These are phyloP conservation scores for Anthracocystis panici-leucophaei DNA, from an alignment of 1,284 basidiomycete genomes.

Conservation along the genomic window DNA sequence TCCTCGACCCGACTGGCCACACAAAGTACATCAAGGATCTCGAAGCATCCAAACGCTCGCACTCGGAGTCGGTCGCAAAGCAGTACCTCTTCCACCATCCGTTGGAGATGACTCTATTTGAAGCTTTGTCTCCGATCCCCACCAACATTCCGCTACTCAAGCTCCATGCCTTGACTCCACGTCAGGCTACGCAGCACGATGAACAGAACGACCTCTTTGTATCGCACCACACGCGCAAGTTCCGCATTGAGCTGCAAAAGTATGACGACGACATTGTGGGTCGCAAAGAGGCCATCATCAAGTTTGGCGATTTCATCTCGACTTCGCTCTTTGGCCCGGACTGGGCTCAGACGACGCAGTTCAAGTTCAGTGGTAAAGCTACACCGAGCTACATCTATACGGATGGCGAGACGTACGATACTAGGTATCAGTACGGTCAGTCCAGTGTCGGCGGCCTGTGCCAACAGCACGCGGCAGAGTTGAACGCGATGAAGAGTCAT, in stretches of 20 bases:
- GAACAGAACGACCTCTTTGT: neutral
- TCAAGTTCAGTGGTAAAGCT: neutral
- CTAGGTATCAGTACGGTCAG: neutral
- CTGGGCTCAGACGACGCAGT: neutral
- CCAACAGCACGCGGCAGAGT: neutral
- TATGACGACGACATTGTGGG: constrained; percentile 30
- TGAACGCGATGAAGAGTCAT: neutral
- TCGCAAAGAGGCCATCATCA: constrained; percentile 21
- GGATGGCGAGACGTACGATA: neutral
- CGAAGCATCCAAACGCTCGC: neutral
- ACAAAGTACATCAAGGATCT: neutral
- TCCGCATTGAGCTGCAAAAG: constrained; percentile 23
- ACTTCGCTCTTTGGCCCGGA: constrained; percentile 7
- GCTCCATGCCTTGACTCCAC: constrained; percentile 19
- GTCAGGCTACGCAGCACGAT: constrained; percentile 17
- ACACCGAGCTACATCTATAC: constrained; percentile 18
- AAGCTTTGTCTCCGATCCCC: constrained; percentile 16
- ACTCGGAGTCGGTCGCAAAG: constrained; percentile 4
- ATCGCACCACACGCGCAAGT: constrained; percentile 12
- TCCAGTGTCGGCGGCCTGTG: neutral
- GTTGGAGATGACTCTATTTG: neutral
- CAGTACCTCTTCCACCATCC: neutral
- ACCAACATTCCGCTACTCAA: neutral
- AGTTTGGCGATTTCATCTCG: constrained; percentile 16
- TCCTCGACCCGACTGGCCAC: constrained; percentile 1